These are phyloP conservation scores for Cicer cuneatum DNA, from an alignment of 306 rosid genomes.

Conservation along the genomic window DNA sequence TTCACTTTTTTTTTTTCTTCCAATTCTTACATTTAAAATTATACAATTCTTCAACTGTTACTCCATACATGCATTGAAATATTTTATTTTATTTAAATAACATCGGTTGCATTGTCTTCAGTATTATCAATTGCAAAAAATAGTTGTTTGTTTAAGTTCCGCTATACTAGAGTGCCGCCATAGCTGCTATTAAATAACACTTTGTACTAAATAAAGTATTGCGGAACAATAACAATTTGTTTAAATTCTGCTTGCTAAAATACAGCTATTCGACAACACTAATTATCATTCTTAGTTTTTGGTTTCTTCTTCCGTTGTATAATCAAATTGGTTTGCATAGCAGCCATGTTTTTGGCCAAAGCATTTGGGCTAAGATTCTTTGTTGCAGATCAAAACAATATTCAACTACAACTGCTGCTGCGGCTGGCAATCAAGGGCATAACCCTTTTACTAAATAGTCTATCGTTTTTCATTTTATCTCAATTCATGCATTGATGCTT, in stretches of 20 bases:
- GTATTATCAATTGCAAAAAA: too few species aligned
- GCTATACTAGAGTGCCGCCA: too few species aligned
- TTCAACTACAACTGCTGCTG: slow-evolving; percentile 50
- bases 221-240: too few species aligned
- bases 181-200: too few species aligned
- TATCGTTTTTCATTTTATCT: too few species aligned
- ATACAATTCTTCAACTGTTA: not conserved
- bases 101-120: not conserved
- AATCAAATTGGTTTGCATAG: slow-evolving; percentile 1
- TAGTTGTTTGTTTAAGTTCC: too few species aligned
- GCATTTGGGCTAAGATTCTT: slow-evolving; percentile 66
- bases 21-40: not conserved
- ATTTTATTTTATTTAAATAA: slow-evolving; percentile 30
- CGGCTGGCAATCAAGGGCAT: slow-evolving; percentile 41
- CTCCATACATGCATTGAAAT: slow-evolving; percentile 5
- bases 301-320: slow-evolving; percentile 37
- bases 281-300: slow-evolving; percentile 1
- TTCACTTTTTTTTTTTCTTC: not conserved
- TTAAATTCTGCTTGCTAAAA: too few species aligned
- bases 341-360: slow-evolving; percentile 59
- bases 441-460: too few species aligned
- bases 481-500: too few species aligned
- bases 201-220: too few species aligned
- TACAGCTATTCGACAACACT: too few species aligned
- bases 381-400: slow-evolving; percentile 54